Percentiles rank a stretch among this genome's conserved stretches.
phyloP scores from a whole-genome alignment of 2,329 filamentous ascomycete species.

The Botrytis medusae region DNA sequence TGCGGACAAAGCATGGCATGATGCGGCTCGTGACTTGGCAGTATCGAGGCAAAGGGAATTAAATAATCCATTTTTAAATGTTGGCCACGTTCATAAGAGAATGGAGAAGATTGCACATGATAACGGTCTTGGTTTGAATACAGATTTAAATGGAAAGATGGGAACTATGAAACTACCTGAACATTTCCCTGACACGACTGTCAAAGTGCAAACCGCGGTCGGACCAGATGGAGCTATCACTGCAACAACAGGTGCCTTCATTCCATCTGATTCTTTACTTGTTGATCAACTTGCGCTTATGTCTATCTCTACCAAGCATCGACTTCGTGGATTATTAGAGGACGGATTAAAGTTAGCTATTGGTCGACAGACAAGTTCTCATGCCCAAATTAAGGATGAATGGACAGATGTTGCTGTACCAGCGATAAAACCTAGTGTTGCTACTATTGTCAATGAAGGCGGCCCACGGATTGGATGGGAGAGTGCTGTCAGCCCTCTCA shows the following conservation, averaged over 20 bases:
- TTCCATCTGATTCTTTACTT: conserved; percentile 73
- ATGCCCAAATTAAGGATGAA: conserved; percentile 74
- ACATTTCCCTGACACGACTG: conserved; percentile 34
- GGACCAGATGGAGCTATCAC: conserved; percentile 65
- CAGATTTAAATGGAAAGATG: conserved; percentile 57
- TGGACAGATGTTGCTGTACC: conserved; percentile 70
- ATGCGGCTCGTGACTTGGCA: conserved; percentile 57
- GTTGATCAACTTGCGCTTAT: conserved; percentile 81
- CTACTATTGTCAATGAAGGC: conserved; percentile 35
- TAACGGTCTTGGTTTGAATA: conserved; percentile 55
- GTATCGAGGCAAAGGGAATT: conserved; percentile 59
- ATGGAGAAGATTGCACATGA: conserved; percentile 59
- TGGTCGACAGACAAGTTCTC: conserved; percentile 73
- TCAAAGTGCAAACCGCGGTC: conserved; percentile 56
- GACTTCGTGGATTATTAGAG: conserved; percentile 72
- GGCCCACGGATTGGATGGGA: conserved; percentile 43
- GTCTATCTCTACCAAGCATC: conserved; percentile 79
- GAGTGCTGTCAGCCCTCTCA: conserved; percentile 53
- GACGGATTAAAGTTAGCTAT: conserved; percentile 71
- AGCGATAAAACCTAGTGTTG: conserved; percentile 44
- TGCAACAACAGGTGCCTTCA: conserved; percentile 63
- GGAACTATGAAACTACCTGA: conserved; percentile 38
- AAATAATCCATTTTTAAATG: conserved; percentile 51
- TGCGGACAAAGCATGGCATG: conserved; percentile 64
- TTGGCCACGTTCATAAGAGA: conserved; percentile 41